Base-by-base conservation (phyloP, 306 rosid genomes). In the Mimosa bimucronata region DNA sequence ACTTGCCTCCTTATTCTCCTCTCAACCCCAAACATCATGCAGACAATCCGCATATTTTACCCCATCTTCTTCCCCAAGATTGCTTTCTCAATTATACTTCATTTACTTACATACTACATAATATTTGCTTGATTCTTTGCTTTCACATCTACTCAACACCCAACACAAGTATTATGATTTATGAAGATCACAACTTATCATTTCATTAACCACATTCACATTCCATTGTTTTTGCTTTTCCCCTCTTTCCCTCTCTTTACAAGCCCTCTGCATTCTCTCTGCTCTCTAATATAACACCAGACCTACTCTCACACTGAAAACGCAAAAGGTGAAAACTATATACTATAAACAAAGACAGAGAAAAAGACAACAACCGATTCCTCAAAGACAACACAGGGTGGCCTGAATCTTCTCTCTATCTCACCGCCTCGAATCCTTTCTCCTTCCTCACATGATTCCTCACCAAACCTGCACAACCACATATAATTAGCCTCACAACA, bases 401-500 rank as follows among this genome's bases (percentile, higher is more conserved):
- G 79, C 89, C 73, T 82, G 81, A 89, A 78, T 82, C 82, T 77
- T 80, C 66, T 87, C 67, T 87, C 77, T 87, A 88, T 86, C 94
- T 83, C 81, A 81, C 26, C 44, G 87, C 90, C 82, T 81, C 87
- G 65, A 89, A 88, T 31, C 91, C 96, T 83, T 71, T 81, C 74
- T 80, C 91, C 90, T 80, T 85, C 87, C 88, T 88, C 96, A 91
- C 96, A 85, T 86, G 92, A 89, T 91, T 89, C 86, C 87, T 85
- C 90, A 89, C 23, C 45, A 6, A 85, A 82, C 88, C 97, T 92
- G 97, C 91, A 89, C 75, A 83, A 62, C 83, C 86, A 85, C 81
- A 82, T 81, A 78, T 81, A 71, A 81, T 78, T 38, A 81, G 77
- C 80, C 86, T 85, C 84, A 74, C 79, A 26, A 85, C 9, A 79